Conservation (phyloP, 192 early-diverging fungal genomes). For the Allomyces macrogynus region DNA sequence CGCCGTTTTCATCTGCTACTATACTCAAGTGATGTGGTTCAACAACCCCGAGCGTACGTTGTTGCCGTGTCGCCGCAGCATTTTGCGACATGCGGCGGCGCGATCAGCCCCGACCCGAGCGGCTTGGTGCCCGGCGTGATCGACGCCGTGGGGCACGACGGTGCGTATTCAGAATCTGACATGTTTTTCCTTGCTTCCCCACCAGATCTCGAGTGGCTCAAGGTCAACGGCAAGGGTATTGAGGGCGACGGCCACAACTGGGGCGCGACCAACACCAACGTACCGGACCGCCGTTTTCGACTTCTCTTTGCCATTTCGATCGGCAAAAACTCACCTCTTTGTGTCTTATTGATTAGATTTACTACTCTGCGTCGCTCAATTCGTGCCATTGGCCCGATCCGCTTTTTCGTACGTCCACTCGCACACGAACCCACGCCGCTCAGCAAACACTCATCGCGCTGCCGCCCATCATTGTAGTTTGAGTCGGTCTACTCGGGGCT, state of each 20-base stretch:
- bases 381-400: slow-evolving; percentile 49
- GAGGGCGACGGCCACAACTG: neutral
- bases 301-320: too few relatives aligned
- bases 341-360: slow-evolving; percentile 2
- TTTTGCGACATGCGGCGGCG: too few relatives aligned
- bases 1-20: neutral
- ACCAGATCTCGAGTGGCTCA: too few relatives aligned
- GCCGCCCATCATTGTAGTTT: too few relatives aligned
- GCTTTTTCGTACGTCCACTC: slow-evolving; percentile 21
- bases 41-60: neutral
- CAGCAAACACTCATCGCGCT: too few relatives aligned
- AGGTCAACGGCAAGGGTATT: neutral
- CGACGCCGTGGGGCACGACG: neutral
- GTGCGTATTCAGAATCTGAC: too few relatives aligned
- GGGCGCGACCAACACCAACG: slow-evolving; percentile 1
- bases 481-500: too few relatives aligned
- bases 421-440: too few relatives aligned
- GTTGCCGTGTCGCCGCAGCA: neutral
- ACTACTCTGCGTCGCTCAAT: slow-evolving; percentile 43
- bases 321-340: too few relatives aligned
- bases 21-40: neutral
- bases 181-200: too few relatives aligned
- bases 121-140: neutral
- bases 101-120: too few relatives aligned
- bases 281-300: neutral